phyloP scores from a whole-genome alignment of 2,329 filamentous ascomycete species.

The Talaromyces sp. region DNA sequence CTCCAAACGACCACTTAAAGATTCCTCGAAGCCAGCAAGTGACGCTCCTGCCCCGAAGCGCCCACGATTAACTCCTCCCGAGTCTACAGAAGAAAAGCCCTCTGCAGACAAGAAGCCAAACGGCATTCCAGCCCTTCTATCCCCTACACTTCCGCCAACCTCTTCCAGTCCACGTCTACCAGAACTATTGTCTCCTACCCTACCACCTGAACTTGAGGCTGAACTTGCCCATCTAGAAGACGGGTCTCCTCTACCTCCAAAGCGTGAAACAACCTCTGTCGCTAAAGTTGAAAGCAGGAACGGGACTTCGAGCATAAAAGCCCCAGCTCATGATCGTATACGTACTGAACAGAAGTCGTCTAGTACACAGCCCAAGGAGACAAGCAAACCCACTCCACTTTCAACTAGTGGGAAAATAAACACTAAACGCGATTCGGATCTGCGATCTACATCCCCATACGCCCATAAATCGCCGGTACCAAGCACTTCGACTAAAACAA shows the following conservation, averaged over 20 bases:
- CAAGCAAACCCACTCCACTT: constrained; percentile 18
- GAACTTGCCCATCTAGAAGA: constrained; percentile 47
- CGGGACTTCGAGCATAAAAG: constrained; percentile 18
- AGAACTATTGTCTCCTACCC: constrained; percentile 55
- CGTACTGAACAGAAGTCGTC: constrained; percentile 22
- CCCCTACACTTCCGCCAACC: constrained; percentile 43
- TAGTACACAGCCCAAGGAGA: constrained; percentile 13
- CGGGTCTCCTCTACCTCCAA: constrained; percentile 24
- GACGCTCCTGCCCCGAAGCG: constrained; percentile 36
- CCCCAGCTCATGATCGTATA: constrained; percentile 18
- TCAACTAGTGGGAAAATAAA: constrained; percentile 14
- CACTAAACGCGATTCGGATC: constrained; percentile 9
- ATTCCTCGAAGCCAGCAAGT: constrained; percentile 3
- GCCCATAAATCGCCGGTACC: constrained; percentile 8
- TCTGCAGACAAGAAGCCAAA: constrained; percentile 22
- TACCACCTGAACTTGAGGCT: constrained; percentile 54
- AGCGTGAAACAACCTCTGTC: constrained; percentile 19
- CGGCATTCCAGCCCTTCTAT: constrained; percentile 36
- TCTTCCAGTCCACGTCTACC: constrained; percentile 44
- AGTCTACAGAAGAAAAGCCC: constrained; percentile 24
- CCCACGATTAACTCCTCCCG: constrained; percentile 37
- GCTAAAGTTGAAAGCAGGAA: constrained; percentile 21
- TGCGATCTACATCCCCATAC: constrained; percentile 13
- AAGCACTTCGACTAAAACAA: constrained; percentile 20
- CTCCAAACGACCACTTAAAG: constrained; percentile 12